These are phyloP conservation scores for Saraca asoca DNA, from an alignment of 331 rosid genomes.

Conservation along the genomic window DNA sequence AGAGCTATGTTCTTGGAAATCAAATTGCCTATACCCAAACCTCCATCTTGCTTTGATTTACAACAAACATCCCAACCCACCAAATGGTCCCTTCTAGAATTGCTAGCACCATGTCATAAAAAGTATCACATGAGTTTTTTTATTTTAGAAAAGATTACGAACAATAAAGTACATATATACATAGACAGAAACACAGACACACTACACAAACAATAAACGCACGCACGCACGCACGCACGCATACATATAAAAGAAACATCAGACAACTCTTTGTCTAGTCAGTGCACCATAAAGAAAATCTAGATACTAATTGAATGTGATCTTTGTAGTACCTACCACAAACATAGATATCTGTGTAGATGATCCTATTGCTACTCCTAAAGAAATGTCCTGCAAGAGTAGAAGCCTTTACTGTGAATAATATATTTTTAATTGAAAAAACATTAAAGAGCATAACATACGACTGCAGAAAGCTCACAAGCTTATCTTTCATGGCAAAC, in stretches of 20 bases:
- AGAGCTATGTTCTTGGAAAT: no score
- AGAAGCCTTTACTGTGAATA: not conserved
- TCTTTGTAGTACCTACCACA: conserved; percentile 51
- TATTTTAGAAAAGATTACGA: not conserved
- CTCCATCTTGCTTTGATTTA: no score
- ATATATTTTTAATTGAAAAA: not conserved
- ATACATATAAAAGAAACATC: not conserved
- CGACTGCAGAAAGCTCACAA: conserved; percentile 49
- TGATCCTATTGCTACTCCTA: conserved; percentile 88
- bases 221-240: no score
- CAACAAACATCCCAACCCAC: no score
- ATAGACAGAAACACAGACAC: no score
- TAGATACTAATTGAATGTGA: conserved; percentile 23
- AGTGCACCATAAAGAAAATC: conserved; percentile 15
- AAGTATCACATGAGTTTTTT: no score
- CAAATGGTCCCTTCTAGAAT: no score
- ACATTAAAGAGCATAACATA: not conserved
- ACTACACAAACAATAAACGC: no score
- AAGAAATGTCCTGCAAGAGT: conserved; percentile 62
- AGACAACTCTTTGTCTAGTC: conserved; percentile 5
- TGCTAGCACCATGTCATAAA: no score
- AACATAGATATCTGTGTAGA: conserved; percentile 85
- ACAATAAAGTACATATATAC: conserved; percentile 10
- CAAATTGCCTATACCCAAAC: no score
- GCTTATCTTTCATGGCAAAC: conserved; percentile 92